Percentiles rank a stretch among this genome's conserved stretches.
These are phyloP conservation scores for Leucoagaricus sp. DNA, from an alignment of 1,284 basidiomycete genomes.

Conservation along the genomic window DNA sequence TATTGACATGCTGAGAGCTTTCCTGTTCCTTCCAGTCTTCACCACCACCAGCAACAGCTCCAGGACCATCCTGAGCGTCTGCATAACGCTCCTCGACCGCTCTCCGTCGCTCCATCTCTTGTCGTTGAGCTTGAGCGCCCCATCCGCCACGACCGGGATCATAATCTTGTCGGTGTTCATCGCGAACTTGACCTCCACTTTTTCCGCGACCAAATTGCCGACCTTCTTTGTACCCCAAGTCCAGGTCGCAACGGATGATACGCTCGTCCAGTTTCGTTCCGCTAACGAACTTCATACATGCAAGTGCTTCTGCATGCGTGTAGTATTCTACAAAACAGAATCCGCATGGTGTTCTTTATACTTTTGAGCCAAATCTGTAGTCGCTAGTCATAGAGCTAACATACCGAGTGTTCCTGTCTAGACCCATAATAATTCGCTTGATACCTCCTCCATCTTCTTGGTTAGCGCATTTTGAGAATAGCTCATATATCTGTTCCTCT, in stretches of 20 bases:
- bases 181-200: conserved; percentile 94
- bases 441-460: conserved; percentile 93
- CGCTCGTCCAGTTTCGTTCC: conserved; percentile 99
- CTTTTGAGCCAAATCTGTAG: no score
- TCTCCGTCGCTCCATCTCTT: conserved; percentile 78
- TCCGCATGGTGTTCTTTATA: conserved; percentile 89
- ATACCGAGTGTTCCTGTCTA: conserved; percentile 93
- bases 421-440: conserved; percentile 99
- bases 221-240: conserved; percentile 97
- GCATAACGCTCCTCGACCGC: conserved; percentile 91
- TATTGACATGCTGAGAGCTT: conserved; percentile 33
- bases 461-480: conserved; percentile 91
- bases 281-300: conserved; percentile 91
- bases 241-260: conserved; percentile 96
- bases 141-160: conserved; percentile 95
- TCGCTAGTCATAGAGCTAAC: conserved; percentile 21
- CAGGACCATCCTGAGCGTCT: conserved; percentile 78
- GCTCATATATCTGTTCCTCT: conserved; percentile 99
- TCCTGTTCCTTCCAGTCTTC: conserved; percentile 79
- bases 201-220: conserved; percentile 97
- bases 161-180: conserved; percentile 97
- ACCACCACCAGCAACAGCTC: conserved; percentile 82
- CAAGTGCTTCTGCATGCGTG: conserved; percentile 91
- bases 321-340: conserved; percentile 99
- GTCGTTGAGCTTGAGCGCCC: conserved; percentile 85